Percentiles rank a stretch among this genome's conserved stretches.
Conservation (phyloP, 495 filamentous ascomycete genomes). For the Lasiosphaeriaceae sp. region DNA sequence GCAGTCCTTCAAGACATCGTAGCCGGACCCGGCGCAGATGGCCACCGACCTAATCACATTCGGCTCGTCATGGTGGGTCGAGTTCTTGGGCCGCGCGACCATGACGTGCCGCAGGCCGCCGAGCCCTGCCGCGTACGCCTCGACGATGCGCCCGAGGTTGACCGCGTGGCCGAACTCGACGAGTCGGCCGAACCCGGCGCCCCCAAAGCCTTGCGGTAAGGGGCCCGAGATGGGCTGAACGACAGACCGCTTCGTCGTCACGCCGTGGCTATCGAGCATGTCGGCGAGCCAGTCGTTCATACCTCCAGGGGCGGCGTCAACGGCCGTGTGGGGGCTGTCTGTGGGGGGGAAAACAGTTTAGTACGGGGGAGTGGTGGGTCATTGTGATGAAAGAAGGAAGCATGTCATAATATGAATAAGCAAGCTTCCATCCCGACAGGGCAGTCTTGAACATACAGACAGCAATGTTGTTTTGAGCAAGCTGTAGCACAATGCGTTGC, state of each 20-base stretch:
- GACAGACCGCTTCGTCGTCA: conserved; percentile 29
- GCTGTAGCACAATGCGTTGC: conserved; percentile 75
- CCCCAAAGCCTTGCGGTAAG: conserved; percentile 51
- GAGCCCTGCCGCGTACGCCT: conserved; percentile 37
- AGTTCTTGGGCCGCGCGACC: conserved; percentile 35
- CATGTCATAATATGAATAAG: too few relatives aligned
- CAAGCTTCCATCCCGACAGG: neutral
- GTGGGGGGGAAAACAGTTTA: neutral
- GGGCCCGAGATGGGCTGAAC: conserved; percentile 32
- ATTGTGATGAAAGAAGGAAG: neutral
- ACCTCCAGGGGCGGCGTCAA: conserved; percentile 83
- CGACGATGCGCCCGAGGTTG: conserved; percentile 57
- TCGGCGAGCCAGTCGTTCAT: conserved; percentile 95
- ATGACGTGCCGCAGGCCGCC: conserved; percentile 36
- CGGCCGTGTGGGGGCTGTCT: conserved; percentile 86
- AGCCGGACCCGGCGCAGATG: conserved; percentile 83
- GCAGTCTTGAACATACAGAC: conserved; percentile 50
- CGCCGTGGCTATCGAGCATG: conserved; percentile 50
- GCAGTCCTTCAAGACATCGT: conserved; percentile 63
- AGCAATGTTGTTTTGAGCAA: conserved; percentile 85
- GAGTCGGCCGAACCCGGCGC: conserved; percentile 73
- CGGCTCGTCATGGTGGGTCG: conserved; percentile 7
- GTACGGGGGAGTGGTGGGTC: neutral
- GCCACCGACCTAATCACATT: conserved; percentile 36
- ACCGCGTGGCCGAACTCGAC: conserved; percentile 59